Conservation (phyloP, 2,329 filamentous ascomycete species). For the Aspergillus felis region DNA sequence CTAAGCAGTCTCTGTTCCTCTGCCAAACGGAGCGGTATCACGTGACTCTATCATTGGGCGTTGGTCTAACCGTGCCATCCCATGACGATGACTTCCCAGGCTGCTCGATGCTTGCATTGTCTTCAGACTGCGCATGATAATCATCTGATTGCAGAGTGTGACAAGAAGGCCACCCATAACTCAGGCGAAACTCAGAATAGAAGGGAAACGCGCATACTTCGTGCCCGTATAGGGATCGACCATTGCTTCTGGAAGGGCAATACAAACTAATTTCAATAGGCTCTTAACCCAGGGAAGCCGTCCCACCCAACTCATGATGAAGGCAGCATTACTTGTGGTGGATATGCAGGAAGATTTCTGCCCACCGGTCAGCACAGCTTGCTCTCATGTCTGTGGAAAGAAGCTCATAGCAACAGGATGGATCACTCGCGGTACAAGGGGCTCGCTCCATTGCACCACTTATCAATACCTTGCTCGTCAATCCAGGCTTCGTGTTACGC, state of each 20-base stretch:
- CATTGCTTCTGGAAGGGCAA: neutral
- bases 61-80: neutral
- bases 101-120: neutral
- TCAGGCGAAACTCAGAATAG: neutral
- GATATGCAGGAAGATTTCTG: slow-evolving; percentile 96
- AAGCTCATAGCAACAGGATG: slow-evolving; percentile 54
- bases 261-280: neutral
- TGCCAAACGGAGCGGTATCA: no score
- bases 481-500: slow-evolving; percentile 65
- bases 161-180: neutral
- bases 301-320: slow-evolving; percentile 10
- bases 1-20: no score
- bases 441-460: slow-evolving; percentile 66
- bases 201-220: neutral
- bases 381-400: neutral
- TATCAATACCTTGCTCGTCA: slow-evolving; percentile 70
- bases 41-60: no score
- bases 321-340: slow-evolving; percentile 66
- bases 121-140: neutral
- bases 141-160: neutral
- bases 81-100: neutral
- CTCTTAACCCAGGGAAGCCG: neutral
- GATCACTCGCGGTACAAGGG: slow-evolving; percentile 73
- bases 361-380: slow-evolving; percentile 62
- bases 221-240: neutral